These are phyloP conservation scores for Fragilaria crotonensis DNA, from an alignment of 108 stramenopile genomes.

Conservation along the genomic window DNA sequence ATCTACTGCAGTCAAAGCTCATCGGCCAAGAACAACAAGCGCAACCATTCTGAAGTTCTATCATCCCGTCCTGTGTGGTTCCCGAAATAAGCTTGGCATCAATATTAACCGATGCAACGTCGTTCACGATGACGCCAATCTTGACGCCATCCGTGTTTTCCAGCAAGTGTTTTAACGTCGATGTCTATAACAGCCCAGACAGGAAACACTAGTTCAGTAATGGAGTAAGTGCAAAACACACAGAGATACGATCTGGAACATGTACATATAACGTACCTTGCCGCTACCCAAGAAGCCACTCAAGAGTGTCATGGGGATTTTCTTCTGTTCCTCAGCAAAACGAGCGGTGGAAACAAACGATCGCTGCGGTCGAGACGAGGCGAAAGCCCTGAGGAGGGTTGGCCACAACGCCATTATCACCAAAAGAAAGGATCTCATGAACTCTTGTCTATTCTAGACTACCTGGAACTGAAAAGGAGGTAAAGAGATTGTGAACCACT, in stretches of 20 bases:
- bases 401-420: no score
- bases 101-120: slow-evolving; percentile 94
- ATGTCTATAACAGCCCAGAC: slow-evolving; percentile 47
- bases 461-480: no score
- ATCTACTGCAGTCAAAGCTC: slow-evolving; percentile 67
- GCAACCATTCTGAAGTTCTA: slow-evolving; percentile 92
- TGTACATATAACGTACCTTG: slow-evolving; percentile 34
- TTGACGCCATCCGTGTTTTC: slow-evolving; percentile 55
- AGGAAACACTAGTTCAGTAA: no score
- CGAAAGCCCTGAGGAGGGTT: no score
- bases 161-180: slow-evolving; percentile 80
- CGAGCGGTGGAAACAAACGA: neutral
- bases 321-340: neutral
- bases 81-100: slow-evolving; percentile 86
- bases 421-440: no score
- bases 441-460: no score
- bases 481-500: no score
- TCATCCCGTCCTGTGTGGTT: slow-evolving; percentile 28
- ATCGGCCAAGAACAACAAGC: slow-evolving; percentile 91
- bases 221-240: no score
- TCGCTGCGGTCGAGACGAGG: neutral
- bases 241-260: no score
- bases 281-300: slow-evolving; percentile 93
- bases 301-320: slow-evolving; percentile 80
- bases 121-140: slow-evolving; percentile 95